Evolutionary conservation across 192 early-diverging fungal species (phyloP).

Genomic region (Backusella circina): DNA sequence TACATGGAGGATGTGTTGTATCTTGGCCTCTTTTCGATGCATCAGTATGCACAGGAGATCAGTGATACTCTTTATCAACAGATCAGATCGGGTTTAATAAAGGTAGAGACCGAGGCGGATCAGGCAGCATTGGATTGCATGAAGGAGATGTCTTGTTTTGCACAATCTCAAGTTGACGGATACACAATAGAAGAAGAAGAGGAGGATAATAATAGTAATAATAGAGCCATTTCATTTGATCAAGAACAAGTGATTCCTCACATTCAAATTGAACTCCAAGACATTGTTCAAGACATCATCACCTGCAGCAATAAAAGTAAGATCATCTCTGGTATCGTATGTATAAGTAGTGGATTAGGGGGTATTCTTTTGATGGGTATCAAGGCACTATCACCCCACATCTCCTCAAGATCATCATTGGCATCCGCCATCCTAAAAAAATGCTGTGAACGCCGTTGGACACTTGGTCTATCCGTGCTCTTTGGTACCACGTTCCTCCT

Average conservation of each 20-base stretch:
- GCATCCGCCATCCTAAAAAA: not conserved
- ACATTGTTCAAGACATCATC: not conserved
- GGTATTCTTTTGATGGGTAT: not conserved
- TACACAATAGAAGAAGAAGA: not conserved
- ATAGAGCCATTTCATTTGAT: not conserved
- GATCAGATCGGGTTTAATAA: conserved; percentile 54
- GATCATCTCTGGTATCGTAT: not conserved
- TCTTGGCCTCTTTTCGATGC: conserved; percentile 74
- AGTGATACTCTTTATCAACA: conserved; percentile 57
- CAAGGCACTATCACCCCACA: not conserved
- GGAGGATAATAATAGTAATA: not conserved
- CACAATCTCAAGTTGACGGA: not conserved
- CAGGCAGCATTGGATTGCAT: conserved; percentile 30
- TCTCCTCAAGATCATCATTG: not conserved
- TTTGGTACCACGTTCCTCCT: not conserved
- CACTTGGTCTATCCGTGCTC: not conserved
- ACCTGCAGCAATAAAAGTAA: not conserved
- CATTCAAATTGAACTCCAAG: not conserved
- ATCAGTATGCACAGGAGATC: conserved; percentile 80
- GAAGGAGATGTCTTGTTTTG: conserved; percentile 34
- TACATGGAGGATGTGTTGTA: conserved; percentile 33
- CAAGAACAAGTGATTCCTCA: not conserved
- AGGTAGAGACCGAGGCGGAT: conserved; percentile 53
- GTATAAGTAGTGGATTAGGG: not conserved
- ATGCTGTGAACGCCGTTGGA: not conserved